A percentile compares a stretch with the other conserved stretches of the same genome.
phyloP scores from a whole-genome alignment of 192 early-diverging fungal genomes.

The Coemansia guatemalensis region DNA sequence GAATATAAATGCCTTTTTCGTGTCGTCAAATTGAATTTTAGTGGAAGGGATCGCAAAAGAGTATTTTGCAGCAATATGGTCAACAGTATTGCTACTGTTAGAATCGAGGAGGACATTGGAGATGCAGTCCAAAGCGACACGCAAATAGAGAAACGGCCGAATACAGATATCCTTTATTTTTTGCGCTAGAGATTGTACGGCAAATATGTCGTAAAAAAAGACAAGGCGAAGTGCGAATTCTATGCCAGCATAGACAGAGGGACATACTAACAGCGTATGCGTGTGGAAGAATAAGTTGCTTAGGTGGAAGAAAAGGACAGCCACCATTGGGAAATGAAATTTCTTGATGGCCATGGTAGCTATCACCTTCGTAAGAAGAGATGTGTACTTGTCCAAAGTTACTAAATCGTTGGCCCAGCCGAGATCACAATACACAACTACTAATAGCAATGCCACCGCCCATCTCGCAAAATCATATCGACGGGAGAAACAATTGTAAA shows the following conservation, averaged over 20 bases:
- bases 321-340: background rate
- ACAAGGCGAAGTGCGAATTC: background rate
- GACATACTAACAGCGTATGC: background rate
- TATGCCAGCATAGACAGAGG: background rate
- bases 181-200: background rate
- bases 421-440: background rate
- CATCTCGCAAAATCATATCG: background rate
- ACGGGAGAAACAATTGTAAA: background rate
- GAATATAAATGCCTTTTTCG: slow-evolving; percentile 10
- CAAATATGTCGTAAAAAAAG: background rate
- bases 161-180: background rate
- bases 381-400: background rate
- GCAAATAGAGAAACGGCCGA: background rate
- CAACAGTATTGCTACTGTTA: background rate
- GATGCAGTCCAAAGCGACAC: background rate
- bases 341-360: background rate
- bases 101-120: background rate
- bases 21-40: background rate
- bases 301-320: background rate
- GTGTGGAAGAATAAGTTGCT: background rate
- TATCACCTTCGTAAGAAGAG: background rate
- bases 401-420: background rate
- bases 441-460: background rate
- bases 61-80: background rate
- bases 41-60: background rate